Percentiles rank a stretch among this genome's conserved stretches.
Conservation (phyloP, 148 eudicot genomes). For the Rheum nobile region DNA sequence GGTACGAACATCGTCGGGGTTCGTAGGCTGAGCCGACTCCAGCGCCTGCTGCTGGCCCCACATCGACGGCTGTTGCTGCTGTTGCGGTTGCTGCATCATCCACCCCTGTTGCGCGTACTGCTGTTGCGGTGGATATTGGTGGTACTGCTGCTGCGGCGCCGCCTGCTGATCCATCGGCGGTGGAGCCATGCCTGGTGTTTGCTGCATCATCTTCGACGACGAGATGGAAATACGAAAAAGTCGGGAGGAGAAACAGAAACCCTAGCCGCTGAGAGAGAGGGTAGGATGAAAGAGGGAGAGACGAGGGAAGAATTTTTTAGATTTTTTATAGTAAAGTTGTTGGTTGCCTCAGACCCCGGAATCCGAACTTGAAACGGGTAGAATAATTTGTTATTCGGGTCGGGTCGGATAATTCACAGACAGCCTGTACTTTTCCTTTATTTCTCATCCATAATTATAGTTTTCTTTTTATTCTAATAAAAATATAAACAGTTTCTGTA, state of each 20-base stretch:
- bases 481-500: too few species aligned
- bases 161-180: constrained; percentile 6
- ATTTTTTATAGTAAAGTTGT: not conserved
- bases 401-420: not conserved
- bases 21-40: constrained; percentile 16
- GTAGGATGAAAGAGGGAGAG: constrained; percentile 8
- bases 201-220: constrained; percentile 14
- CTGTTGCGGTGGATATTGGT: constrained; percentile 8
- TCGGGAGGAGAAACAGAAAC: not conserved
- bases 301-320: not conserved
- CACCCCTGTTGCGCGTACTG: constrained; percentile 21
- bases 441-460: too few species aligned
- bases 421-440: too few species aligned
- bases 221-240: not conserved
- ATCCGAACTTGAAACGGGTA: not conserved
- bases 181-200: constrained; percentile 12
- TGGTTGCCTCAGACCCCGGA: not conserved
- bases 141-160: constrained; percentile 5
- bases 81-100: constrained; percentile 12
- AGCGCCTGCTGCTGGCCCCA: constrained; percentile 16
- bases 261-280: constrained; percentile 13
- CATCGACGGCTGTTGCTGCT: constrained; percentile 18
- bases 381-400: not conserved
- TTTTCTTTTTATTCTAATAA: too few species aligned
- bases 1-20: constrained; percentile 53